Base-by-base conservation (phyloP, 2,329 filamentous ascomycete species). In the Scedosporium minutisporum region DNA sequence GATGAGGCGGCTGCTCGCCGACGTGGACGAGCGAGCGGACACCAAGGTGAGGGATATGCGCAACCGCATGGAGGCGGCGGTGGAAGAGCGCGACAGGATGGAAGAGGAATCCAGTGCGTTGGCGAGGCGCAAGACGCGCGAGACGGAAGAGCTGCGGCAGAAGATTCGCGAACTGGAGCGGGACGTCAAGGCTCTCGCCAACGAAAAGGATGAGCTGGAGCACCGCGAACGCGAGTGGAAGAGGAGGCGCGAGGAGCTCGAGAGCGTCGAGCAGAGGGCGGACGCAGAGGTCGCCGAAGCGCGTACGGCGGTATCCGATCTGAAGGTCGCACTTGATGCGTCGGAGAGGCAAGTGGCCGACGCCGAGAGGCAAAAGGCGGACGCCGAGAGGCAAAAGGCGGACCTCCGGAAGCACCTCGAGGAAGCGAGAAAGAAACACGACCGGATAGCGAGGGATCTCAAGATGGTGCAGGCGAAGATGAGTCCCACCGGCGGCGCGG, bases 51-150 rank as follows among this genome's bases (percentile, higher is more conserved):
- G 91, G 29, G 93, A 97, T 66, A 95, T 96, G 87, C 88, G 91
- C 62, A 87, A 91, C 63, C 86, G 89, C 2, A 88, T 97, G 82
- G 93, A 97, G 69, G 81, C 90, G 1, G 93, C 93, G 0, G 83
- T 96, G n/a, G 93, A 97, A 72, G 95, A 99, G 74, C 86, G 95
- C 18, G 95, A 99, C 72, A 86, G 91, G 2, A 87, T 92, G 2
- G 93, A 99, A 74, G 93, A 97, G 65, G 93, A 97, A 75, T 87
- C 91, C 2, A 91, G 86, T 69, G 89, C 87, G 0, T 82, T 90
- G 58, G 89, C 88, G 12, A 83, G 93, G 61, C 84, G 90, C 53
- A 87, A 88, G 65, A 85, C 90, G 6, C 82, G 93, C 58, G 95
- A 97, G 77, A 80, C 91, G 3, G 95, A 97, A 72, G 93, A 97